Percentiles rank a stretch among this genome's conserved stretches.
Conservation (phyloP, 306 rosid genomes). For the Alnus glutinosa region DNA sequence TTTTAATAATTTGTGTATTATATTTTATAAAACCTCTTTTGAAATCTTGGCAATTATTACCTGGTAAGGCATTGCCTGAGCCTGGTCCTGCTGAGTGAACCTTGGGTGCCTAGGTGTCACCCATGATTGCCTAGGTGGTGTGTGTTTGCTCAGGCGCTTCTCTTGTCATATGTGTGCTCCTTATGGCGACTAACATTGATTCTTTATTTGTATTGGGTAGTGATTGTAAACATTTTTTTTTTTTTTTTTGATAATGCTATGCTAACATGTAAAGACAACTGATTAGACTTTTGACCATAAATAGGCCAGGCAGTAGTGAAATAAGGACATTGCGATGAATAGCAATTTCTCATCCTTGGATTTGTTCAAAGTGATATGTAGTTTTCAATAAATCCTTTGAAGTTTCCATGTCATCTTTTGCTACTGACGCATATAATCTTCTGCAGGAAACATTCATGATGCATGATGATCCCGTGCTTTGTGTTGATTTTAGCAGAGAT, state of each 20-base stretch:
- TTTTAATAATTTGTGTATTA: too few relatives aligned
- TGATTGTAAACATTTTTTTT: background rate
- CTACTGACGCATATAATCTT: slow-evolving; percentile 15
- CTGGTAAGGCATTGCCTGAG: background rate
- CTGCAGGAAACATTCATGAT: slow-evolving; percentile 97
- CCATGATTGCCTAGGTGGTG: background rate
- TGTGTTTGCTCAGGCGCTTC: background rate
- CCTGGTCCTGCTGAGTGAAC: background rate
- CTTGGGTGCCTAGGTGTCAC: background rate
- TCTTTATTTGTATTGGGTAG: background rate
- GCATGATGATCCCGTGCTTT: slow-evolving; percentile 95
- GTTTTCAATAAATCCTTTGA: background rate
- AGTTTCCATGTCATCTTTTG: background rate
- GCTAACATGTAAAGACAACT: background rate
- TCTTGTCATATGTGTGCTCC: background rate
- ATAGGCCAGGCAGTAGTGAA: background rate
- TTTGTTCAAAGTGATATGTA: background rate
- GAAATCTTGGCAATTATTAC: background rate
- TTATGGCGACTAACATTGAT: background rate
- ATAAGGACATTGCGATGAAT: background rate
- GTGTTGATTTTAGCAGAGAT: slow-evolving; percentile 94
- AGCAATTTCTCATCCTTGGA: background rate
- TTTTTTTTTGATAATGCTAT: background rate
- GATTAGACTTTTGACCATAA: background rate
- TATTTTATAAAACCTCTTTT: too few relatives aligned